Conservation (phyloP, 257 asterid genomes). For the Ajuga chamaepitys region DNA sequence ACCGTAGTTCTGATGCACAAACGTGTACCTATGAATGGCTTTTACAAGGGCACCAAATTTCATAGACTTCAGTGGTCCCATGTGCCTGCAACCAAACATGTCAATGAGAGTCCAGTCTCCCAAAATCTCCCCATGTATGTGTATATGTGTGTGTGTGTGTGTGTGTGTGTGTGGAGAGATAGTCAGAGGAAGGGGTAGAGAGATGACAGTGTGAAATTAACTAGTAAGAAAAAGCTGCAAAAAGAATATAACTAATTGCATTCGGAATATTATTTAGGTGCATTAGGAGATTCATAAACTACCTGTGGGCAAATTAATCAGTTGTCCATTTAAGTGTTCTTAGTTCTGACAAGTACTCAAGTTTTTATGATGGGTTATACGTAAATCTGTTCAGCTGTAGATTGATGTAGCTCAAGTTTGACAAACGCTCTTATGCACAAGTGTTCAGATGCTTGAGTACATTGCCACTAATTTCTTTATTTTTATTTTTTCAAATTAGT, state of each 20-base stretch:
- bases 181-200: no score
- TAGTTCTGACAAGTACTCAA: no score
- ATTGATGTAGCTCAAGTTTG: not conserved
- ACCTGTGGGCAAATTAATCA: not conserved
- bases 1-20: conserved; percentile 76
- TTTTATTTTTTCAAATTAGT: not conserved
- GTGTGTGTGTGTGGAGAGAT: no score
- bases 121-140: not conserved
- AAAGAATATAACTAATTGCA: not conserved
- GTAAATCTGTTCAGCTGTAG: not conserved
- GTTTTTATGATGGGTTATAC: no score
- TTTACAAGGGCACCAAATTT: conserved; percentile 67
- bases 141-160: no score
- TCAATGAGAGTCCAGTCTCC: not conserved
- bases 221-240: not conserved
- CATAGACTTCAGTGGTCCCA: conserved; percentile 60
- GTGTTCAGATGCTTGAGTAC: not conserved
- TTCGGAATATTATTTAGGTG: not conserved
- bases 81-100: conserved; percentile 37
- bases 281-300: not conserved
- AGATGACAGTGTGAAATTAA: not conserved
- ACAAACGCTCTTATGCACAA: not conserved
- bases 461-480: not conserved
- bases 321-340: not conserved
- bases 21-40: conserved; percentile 68